Evolutionary conservation across 768 basidiomycete genomes (phyloP).

Genomic region (Terana coerulea): DNA sequence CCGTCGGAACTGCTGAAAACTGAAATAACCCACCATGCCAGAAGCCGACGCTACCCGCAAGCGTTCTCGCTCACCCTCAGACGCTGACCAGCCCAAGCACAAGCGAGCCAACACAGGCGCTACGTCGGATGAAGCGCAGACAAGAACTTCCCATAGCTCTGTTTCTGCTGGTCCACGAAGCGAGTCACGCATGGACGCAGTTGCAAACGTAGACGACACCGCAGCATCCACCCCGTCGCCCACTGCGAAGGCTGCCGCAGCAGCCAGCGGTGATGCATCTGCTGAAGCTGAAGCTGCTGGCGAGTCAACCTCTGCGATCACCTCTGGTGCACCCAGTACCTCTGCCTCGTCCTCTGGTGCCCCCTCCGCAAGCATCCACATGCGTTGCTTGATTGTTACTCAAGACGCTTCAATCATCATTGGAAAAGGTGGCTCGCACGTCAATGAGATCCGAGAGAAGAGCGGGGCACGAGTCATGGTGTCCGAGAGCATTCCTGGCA

Average conservation of each 20-base stretch:
- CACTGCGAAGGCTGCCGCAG: slow-evolving; percentile 35
- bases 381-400: slow-evolving; percentile 98
- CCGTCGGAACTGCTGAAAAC: slow-evolving; percentile 21
- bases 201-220: slow-evolving; percentile 36
- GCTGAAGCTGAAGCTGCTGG: slow-evolving; percentile 29
- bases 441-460: slow-evolving; percentile 98
- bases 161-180: slow-evolving; percentile 33
- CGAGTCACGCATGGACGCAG: slow-evolving; percentile 66
- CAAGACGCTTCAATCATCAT: slow-evolving; percentile 99
- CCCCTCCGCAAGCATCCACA: slow-evolving; percentile 85
- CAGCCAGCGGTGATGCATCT: slow-evolving; percentile 34
- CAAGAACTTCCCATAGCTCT: slow-evolving; percentile 40
- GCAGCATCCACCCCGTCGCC: slow-evolving; percentile 59
- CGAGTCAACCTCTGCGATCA: slow-evolving; percentile 38
- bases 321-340: slow-evolving; percentile 51
- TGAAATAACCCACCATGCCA: slow-evolving; percentile 72
- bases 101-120: slow-evolving; percentile 85
- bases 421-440: slow-evolving; percentile 91
- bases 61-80: slow-evolving; percentile 80
- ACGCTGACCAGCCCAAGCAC: slow-evolving; percentile 75
- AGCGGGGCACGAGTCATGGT: slow-evolving; percentile 95
- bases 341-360: slow-evolving; percentile 43
- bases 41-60: slow-evolving; percentile 83
- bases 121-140: slow-evolving; percentile 58
- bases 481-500: slow-evolving; percentile 97